Evolutionary conservation across 768 basidiomycete species (phyloP).

Genomic region (Amanita pseudoporphyria): DNA sequence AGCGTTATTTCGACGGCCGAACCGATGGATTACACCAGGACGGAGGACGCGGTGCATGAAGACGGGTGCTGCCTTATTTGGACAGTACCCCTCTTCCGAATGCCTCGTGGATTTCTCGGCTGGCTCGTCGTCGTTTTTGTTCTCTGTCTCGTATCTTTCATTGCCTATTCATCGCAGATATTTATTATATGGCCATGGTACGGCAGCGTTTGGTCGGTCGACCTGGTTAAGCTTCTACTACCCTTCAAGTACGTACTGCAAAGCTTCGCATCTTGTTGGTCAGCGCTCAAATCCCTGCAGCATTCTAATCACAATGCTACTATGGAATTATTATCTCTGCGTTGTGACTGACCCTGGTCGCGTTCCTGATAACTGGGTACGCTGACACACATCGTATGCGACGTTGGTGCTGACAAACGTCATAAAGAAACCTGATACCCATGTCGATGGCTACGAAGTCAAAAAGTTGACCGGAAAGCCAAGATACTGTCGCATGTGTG

Average conservation of each 20-base stretch:
- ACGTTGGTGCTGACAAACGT: not conserved
- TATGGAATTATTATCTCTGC: conserved; percentile 85
- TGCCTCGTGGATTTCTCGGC: conserved; percentile 32
- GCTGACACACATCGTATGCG: conserved; percentile 14
- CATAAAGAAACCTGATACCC: conserved; percentile 63
- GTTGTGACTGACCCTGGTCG: conserved; percentile 78
- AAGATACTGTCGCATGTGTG: conserved; percentile 81
- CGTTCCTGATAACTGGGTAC: conserved; percentile 74
- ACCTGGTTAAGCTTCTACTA: conserved; percentile 63
- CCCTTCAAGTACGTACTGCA: conserved; percentile 78
- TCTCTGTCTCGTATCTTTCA: conserved; percentile 71
- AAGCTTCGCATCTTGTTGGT: not conserved
- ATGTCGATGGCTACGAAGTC: conserved; percentile 74
- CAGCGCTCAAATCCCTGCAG: conserved; percentile 29
- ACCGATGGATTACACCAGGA: not conserved
- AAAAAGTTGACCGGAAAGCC: conserved; percentile 81
- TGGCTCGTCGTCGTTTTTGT: conserved; percentile 60
- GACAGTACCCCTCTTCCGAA: not conserved
- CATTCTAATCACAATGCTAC: conserved; percentile 60
- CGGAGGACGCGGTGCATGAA: conserved; percentile 5
- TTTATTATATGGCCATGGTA: conserved; percentile 94
- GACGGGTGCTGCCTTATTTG: not conserved
- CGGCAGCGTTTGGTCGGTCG: conserved; percentile 59
- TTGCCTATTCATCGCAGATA: conserved; percentile 82
- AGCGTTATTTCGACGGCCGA: not conserved